phyloP scores from a whole-genome alignment of 176 grass and related monocot species.

The Elymus sibiricus region DNA sequence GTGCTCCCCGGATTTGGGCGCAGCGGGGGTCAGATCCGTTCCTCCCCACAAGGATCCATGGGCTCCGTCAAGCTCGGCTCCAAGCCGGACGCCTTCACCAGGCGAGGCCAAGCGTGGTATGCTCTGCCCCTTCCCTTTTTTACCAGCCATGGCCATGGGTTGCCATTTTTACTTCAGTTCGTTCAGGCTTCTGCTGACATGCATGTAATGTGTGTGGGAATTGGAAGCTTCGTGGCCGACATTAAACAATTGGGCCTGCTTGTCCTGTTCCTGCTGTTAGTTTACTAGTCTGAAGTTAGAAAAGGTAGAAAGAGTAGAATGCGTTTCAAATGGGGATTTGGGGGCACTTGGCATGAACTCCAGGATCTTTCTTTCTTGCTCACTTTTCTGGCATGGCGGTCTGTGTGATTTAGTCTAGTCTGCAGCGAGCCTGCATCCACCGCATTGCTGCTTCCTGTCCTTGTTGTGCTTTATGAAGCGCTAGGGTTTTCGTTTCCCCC shows the following conservation, averaged over 20 bases:
- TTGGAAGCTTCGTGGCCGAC: not conserved
- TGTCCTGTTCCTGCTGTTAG: slow-evolving; percentile 4
- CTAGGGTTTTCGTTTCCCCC: not conserved
- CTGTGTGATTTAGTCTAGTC: not conserved
- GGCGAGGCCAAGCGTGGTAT: slow-evolving; percentile 63
- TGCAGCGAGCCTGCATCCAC: not conserved
- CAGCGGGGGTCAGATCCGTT: slow-evolving; percentile 7
- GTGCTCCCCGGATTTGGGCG: not conserved
- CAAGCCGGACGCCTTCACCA: slow-evolving; percentile 59
- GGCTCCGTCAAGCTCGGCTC: slow-evolving; percentile 51
- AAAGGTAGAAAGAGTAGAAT: not conserved
- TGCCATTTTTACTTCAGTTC: not conserved
- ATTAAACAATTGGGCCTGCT: not conserved
- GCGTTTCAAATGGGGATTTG: slow-evolving; percentile 11
- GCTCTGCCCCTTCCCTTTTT: not conserved
- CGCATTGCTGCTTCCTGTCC: not conserved
- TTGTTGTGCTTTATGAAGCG: not conserved
- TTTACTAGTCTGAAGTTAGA: not conserved
- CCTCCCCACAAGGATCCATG: slow-evolving; percentile 6
- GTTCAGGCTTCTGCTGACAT: not conserved
- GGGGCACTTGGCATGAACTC: not conserved
- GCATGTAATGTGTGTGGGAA: not conserved
- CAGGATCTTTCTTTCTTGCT: not conserved
- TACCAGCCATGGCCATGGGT: not conserved
- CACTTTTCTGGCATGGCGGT: not conserved